Base-by-base conservation (phyloP, 2,329 filamentous ascomycete species). In the Colletotrichum sp. region DNA sequence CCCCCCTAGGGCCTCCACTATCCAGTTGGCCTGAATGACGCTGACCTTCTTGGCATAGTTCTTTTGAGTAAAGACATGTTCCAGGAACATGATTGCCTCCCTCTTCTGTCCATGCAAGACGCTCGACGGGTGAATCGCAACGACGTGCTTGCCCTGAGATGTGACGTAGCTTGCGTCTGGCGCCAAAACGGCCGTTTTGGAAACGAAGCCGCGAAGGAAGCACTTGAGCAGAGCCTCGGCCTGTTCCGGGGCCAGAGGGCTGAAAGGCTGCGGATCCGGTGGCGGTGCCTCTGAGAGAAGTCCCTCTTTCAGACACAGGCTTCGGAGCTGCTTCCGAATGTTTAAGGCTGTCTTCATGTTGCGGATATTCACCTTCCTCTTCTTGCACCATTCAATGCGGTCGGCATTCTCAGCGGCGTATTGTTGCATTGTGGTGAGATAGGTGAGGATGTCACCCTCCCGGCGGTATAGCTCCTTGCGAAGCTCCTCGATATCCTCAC, bases 31-130 rank as follows among this genome's bases (percentile, higher is more conserved):
- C 75, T 92, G 89, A 19, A 93, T 88, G 1, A 88, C 88, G 82
- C 90, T 93, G 75, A 93, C 91, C 82, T 91, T 93, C 81, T 93
- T 93, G 0, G 90, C 92, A 75, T 93, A 93, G 79, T 91, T 93
- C 83, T 92, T 93, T 70, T 89, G 89, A 2, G 92, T 94, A 79
- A 90, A 93, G 0, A 93, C 91, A 78, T 93, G 90, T 78, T 94
- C 92, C 12, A 93, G 81, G 77, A 93, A 94, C 91, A 94, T 92
- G 80, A 94, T 92, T 6, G 91, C 91, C 82, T 93, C 91, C 80
- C 88, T 89, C 83, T 93, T 93, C 79, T 89, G 87, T 0, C 92
- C 91, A 77, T 92, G 90, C 64, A 93, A 79, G 0, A 92, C 90
- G 78, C 92, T 93, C 0, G 90, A 88, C 0, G 92, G 92, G 78